Base-by-base conservation (phyloP, 129 eudicot species). In the Lactuca sativa region DNA sequence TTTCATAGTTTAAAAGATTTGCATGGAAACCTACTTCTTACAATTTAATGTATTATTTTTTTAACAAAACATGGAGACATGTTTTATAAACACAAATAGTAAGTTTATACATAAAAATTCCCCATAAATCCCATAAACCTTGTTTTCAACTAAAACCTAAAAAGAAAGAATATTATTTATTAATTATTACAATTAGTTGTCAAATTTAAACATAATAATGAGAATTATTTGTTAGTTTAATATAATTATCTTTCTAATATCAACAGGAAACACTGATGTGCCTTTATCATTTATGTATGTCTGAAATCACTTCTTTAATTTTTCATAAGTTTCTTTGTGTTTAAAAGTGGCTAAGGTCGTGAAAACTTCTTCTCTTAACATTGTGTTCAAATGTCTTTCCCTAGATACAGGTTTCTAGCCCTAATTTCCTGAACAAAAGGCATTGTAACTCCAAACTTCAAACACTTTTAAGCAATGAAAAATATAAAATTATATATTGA, bases 351-450 rank as follows among this genome's bases (percentile, higher is more conserved):
- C 85, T 67, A 84, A 77, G 21, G 83, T 85, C 73, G 44, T 70
- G 41, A 66, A 57, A 55, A 80, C 76, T 60, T 80, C 76, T 77
- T 81, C 88, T 62, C 88, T 70, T 76, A 80, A 70, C 83, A 84
- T 64, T 6, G 76, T 12, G 74, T 68, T 74, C 62, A 66, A 52
- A 74, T 80, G 85, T 70, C 80, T 77, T 65, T 84, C 85, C 4
- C 85, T 83, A 44, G 64, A 61, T 44, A 56, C 72, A 68, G 81
- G 76, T n/a, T 64, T 80, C 88, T 70, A 77, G 53, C 41, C 83
- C 81, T 54, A 84, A 66, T 60, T 77, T 80, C 56, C 88, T 84
- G 74, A 65, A 70, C 52, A 75, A 51, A 12, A 51, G 1, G 13
- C 6, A 51, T 51, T 14, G 17, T 52, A 16, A 14, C 25, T 14